Base-by-base conservation (phyloP, 306 rosid genomes). In the Heteromeles arbutifolia region DNA sequence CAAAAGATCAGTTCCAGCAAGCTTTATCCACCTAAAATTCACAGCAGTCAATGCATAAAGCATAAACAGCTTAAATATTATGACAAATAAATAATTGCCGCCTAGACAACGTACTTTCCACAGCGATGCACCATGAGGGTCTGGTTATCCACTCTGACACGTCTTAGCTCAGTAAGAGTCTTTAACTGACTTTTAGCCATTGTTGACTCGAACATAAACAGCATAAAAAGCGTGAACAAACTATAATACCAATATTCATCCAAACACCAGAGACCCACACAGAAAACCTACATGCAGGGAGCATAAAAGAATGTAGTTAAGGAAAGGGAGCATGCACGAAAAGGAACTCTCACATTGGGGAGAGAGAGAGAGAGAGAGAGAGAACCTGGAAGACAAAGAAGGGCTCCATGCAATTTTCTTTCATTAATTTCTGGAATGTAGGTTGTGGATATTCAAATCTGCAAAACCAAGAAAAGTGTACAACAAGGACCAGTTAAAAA, bases 191-290 rank as follows among this genome's bases (percentile, higher is more conserved):
- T 96, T 83, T 92, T 96, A 72, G 99, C 99, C 99, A 96, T 96
- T 75, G 99, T 92, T 50, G 99, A 92, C 88, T 96, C 99, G 61
- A 96, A 96, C 98, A 96, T 88, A 67, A 96, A 92, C 77, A 96
- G 82, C 99, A 96, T 96, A 79, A 89, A 90, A 31, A 96, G 93
- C 26, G 99, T 96, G 82, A 96, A 96, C 88, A 96, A 78, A 83
- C 99, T 96, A 86, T 96, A 96, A 84, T 96, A 96, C 99, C 99
- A 96, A 86, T 89, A 96, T 83, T 92, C 99, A 74, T 96, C 99
- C 90, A 96, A 82, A 84, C 99, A 96, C 99, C 99, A 96, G 65
- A 96, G 97, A 48, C 99, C 99, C 85, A 96, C 99, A 77, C 98
- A 96, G 84, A 96, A 96, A 73, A 96, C 99, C 99, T 96, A 76